phyloP scores from a whole-genome alignment of 495 filamentous ascomycete species.

The Hyaloscypha finlandica region DNA sequence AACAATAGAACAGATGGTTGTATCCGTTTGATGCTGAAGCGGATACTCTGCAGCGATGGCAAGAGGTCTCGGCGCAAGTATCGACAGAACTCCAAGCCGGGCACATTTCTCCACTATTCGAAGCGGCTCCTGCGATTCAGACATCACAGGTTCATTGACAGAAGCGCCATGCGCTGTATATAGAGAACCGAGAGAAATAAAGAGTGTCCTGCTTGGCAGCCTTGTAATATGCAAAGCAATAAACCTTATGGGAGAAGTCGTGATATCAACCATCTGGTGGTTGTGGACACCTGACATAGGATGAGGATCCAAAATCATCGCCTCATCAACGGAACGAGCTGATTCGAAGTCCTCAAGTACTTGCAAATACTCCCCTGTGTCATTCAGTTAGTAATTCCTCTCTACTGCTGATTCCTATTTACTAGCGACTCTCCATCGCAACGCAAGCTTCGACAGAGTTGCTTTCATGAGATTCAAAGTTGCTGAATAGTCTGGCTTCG shows the following conservation, averaged over 20 bases:
- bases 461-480: background rate
- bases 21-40: conserved; percentile 54
- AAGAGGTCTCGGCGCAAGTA: conserved; percentile 41
- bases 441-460: background rate
- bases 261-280: background rate
- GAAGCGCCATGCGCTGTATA: background rate
- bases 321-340: background rate
- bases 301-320: background rate
- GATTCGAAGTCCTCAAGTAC: background rate
- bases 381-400: background rate
- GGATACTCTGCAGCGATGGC: conserved; percentile 47
- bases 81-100: conserved; percentile 41
- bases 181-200: background rate
- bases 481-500: background rate
- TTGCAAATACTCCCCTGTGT: conserved; percentile 1
- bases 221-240: background rate
- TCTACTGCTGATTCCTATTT: background rate
- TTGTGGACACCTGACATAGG: background rate
- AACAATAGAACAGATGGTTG: conserved; percentile 43
- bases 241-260: background rate
- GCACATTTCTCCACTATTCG: conserved; percentile 43
- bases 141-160: background rate
- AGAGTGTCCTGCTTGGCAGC: too few species aligned
- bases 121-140: background rate
- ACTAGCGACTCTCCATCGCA: background rate